Evolutionary conservation across 441 rosid genomes (phyloP).

Genomic region (Syzygium syzygioides): DNA sequence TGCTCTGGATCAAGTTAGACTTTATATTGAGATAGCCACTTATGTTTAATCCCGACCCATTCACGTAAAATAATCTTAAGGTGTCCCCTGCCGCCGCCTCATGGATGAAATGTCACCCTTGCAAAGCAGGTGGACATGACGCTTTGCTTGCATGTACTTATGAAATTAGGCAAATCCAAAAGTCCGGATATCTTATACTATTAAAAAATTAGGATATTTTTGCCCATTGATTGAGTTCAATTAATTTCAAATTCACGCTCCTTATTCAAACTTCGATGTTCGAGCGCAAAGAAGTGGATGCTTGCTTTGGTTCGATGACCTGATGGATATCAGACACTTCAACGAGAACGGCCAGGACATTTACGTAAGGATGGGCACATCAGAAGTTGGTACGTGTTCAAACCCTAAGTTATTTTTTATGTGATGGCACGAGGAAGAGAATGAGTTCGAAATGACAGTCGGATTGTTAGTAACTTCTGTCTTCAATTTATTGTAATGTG

Average conservation of each 20-base stretch:
- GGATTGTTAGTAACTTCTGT: not conserved
- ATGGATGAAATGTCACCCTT: not conserved
- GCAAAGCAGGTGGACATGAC: not conserved
- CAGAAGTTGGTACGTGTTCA: not conserved
- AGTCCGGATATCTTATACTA: not conserved
- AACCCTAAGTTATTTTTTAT: not conserved
- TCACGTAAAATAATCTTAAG: not conserved
- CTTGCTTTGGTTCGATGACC: slow-evolving; percentile 4
- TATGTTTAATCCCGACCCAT: not conserved
- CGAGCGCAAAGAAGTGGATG: slow-evolving; percentile 3
- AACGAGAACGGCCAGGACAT: slow-evolving; percentile 1
- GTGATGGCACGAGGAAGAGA: not conserved
- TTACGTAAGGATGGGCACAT: slow-evolving; percentile 2
- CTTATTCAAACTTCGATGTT: slow-evolving; percentile 7
- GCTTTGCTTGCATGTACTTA: not conserved
- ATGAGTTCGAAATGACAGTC: not conserved
- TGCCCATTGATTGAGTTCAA: not conserved
- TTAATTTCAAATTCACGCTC: not conserved
- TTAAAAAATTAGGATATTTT: no score
- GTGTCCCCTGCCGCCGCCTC: not conserved
- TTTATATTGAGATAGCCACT: not conserved
- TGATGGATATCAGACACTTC: slow-evolving; percentile 6
- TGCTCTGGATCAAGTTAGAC: not conserved
- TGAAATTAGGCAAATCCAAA: not conserved
- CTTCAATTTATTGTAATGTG: not conserved